Evolutionary conservation across 2,329 filamentous ascomycete genomes (phyloP).

Genomic region (Apiospora arundinis): DNA sequence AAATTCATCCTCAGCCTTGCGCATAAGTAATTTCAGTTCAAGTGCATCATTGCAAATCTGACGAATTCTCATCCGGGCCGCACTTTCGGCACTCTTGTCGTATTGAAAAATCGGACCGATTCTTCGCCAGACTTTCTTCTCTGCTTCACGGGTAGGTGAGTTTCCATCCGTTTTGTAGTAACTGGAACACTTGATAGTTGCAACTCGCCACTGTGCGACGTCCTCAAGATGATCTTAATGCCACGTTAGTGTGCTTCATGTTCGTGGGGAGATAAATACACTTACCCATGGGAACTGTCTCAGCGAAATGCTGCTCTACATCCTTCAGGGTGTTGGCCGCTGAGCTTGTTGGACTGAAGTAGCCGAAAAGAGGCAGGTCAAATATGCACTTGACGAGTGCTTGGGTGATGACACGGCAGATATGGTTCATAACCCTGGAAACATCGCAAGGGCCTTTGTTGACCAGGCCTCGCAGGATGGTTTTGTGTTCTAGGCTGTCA

Average conservation of each 20-base stretch:
- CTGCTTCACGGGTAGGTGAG: background rate
- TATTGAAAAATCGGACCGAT: background rate
- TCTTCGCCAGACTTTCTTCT: background rate
- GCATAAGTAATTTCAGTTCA: constrained; percentile 2
- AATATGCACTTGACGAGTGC: background rate
- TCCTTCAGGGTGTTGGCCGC: background rate
- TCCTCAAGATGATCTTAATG: background rate
- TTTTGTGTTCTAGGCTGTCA: rapidly evolving
- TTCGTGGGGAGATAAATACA: too few species aligned
- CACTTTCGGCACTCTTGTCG: background rate
- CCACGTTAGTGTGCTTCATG: too few species aligned
- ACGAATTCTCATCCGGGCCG: background rate
- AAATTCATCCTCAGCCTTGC: background rate
- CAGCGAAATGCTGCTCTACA: background rate
- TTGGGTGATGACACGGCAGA: background rate
- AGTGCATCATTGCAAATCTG: background rate
- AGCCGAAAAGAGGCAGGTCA: background rate
- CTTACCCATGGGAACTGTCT: background rate
- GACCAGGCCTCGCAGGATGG: background rate
- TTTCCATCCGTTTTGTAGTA: background rate
- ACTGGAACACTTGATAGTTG: background rate
- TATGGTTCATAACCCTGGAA: background rate
- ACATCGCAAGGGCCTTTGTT: background rate
- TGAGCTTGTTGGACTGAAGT: rapidly evolving
- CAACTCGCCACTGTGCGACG: background rate